Evolutionary conservation across 257 asterid species (phyloP).

Genomic region (Agastache rugosa): DNA sequence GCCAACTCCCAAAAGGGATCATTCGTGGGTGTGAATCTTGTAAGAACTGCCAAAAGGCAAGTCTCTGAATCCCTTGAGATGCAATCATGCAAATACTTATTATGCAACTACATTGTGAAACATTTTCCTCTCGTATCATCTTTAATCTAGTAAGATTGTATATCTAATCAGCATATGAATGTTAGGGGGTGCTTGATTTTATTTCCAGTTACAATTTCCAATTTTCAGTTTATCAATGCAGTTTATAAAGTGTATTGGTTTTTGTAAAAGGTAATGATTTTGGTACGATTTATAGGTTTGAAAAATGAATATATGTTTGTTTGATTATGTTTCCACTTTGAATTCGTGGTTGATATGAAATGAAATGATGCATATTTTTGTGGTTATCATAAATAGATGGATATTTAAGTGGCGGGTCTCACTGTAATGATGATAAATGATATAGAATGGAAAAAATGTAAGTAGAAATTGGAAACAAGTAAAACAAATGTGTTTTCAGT

Average conservation of each 20-base stretch:
- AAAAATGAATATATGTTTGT: neutral
- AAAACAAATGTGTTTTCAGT: neutral
- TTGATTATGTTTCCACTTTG: neutral
- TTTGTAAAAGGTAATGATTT: neutral
- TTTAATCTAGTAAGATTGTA: constrained; percentile 9
- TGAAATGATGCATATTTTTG: neutral
- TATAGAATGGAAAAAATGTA: neutral
- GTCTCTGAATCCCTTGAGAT: constrained; percentile 31
- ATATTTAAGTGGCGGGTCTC: neutral
- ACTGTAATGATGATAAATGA: neutral
- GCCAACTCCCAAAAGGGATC: constrained; percentile 79
- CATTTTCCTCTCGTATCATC: neutral
- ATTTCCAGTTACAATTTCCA: neutral
- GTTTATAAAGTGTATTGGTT: neutral
- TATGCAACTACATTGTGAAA: constrained; percentile 1
- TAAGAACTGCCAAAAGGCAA: constrained; percentile 84
- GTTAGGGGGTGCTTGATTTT: neutral
- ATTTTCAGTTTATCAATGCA: neutral
- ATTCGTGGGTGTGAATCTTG: constrained; percentile 88
- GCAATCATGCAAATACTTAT: constrained; percentile 3
- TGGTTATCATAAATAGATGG: neutral
- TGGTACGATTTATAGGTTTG: neutral
- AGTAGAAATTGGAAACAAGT: neutral
- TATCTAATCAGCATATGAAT: neutral
- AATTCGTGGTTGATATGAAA: neutral